These are phyloP conservation scores for Castanea sativa DNA, from an alignment of 306 rosid species.

Conservation along the genomic window DNA sequence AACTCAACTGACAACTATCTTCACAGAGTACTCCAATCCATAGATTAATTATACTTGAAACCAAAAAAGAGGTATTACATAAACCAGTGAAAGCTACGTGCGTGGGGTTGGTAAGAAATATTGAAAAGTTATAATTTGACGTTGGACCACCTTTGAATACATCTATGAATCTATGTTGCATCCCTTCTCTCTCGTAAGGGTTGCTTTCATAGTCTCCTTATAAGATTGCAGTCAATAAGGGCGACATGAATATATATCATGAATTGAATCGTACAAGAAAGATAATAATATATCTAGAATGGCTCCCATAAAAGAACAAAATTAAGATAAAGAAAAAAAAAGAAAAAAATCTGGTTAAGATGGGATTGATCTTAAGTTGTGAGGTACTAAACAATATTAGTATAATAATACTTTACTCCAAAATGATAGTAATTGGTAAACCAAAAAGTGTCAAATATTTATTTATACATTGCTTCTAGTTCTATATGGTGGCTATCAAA, in stretches of 20 bases:
- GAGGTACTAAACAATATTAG: too few species aligned
- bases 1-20: too few species aligned
- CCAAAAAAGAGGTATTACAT: background rate
- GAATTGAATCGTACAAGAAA: slow-evolving; percentile 2
- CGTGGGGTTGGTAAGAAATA: background rate
- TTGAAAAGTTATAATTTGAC: slow-evolving; percentile 9
- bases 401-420: too few species aligned
- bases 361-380: too few species aligned
- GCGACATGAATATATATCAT: slow-evolving; percentile 17
- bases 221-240: slow-evolving; percentile 42
- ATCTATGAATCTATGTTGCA: background rate
- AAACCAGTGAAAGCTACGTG: background rate
- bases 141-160: slow-evolving; percentile 4
- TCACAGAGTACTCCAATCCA: background rate
- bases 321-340: background rate
- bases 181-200: background rate
- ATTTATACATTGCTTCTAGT: background rate
- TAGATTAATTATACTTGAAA: background rate
- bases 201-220: background rate
- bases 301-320: background rate
- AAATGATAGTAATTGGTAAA: background rate
- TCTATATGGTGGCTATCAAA: background rate
- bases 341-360: background rate
- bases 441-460: background rate
- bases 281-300: background rate